Evolutionary conservation across 495 filamentous ascomycete genomes (phyloP), one percentile per base, ranked within the genome.

Genomic region (Paragyromitra xinjiangensis): DNA sequence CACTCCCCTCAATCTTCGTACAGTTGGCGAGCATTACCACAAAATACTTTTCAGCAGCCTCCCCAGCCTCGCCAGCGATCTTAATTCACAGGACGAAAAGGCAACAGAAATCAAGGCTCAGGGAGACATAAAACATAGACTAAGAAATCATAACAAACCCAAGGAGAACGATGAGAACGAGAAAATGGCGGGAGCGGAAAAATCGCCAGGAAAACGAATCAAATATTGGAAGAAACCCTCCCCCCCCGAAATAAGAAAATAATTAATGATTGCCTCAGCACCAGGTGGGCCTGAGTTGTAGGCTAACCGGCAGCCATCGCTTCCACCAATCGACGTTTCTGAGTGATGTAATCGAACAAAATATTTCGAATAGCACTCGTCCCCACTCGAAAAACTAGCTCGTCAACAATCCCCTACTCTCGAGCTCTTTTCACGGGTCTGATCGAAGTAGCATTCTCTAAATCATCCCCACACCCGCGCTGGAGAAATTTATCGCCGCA

Each of bases 301-400:
- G 69, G 68, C 78, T 74, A 80, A 56, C 64, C 77, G 77, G 76
- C 56, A 79, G 77, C 74, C 77, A 55, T 70, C 26, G 44, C 29
- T 48, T 63, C 40, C 37, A 44, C 58, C 16, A 19, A 58, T 40
- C 34, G 34, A 70, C 59, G 40, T 22, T 40, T 59, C 22, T 14
- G 37, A 51, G 16, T 34, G 39, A 53, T 3, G 14, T 44, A 12
- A 12, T 40, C 42, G n/a, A 39, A 45, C 8, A 53, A 48, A 51
- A 22, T 19, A 42, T 29, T 51, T 56, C 40, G 1, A 51, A 59
- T 3, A 9, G 40, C 4, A 42, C 11, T n/a, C 40, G 5, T 6
- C 22, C 64, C 29, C 34, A 34, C 29, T 42, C 7, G 7, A 39
- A 62, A 62, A 9, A 29, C 22, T 37, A 22, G 16, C 61, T 39